These are phyloP conservation scores for Cryphonectria japonica DNA, from an alignment of 2,329 filamentous ascomycete species.

Conservation along the genomic window DNA sequence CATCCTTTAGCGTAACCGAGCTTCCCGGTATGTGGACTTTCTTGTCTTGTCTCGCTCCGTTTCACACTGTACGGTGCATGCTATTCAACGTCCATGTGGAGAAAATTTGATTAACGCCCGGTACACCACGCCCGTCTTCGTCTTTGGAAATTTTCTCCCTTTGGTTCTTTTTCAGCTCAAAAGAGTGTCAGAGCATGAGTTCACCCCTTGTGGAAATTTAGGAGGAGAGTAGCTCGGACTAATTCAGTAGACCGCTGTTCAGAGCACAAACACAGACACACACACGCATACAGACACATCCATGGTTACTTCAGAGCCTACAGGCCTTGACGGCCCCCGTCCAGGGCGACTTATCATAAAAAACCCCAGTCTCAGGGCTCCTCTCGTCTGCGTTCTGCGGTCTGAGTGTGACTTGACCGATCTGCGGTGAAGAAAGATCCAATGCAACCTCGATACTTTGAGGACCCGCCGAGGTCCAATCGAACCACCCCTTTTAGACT, in stretches of 20 bases:
- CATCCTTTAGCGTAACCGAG: neutral
- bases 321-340: neutral
- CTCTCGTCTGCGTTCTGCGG: neutral
- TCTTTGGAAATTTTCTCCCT: neutral
- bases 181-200: neutral
- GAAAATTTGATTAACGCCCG: neutral
- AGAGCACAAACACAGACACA: neutral
- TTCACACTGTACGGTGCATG: neutral
- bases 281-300: neutral
- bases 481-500: slow-evolving; percentile 3
- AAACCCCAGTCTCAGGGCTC: neutral
- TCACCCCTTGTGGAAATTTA: too few relatives aligned
- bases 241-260: neutral
- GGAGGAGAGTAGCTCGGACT: neutral
- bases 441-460: neutral
- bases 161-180: neutral
- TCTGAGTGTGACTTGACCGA: neutral
- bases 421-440: slow-evolving; percentile 6
- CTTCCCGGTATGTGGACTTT: neutral
- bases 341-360: neutral
- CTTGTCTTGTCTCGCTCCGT: neutral
- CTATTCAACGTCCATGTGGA: neutral
- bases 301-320: neutral
- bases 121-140: neutral
- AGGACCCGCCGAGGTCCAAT: neutral